A percentile compares a stretch with the other conserved stretches of the same genome.
Conservation (phyloP, 192 early-diverging fungal genomes). For the Backusella psychrophila region DNA sequence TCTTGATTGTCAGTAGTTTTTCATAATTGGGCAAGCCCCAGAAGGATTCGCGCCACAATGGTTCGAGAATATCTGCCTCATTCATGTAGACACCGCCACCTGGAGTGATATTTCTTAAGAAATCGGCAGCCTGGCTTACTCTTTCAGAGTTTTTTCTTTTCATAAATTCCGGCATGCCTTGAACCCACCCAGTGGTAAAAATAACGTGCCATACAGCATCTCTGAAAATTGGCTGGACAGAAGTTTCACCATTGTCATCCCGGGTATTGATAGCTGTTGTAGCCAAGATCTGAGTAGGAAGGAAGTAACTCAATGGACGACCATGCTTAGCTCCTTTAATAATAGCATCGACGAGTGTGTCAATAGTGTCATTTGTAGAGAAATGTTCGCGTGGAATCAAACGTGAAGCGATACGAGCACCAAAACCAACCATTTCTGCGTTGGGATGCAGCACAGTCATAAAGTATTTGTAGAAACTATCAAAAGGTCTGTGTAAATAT, state of each 20-base stretch:
- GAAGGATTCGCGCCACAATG: slow-evolving; percentile 42
- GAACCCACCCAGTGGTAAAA: neutral
- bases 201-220: slow-evolving; percentile 8
- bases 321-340: slow-evolving; percentile 9
- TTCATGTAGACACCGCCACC: slow-evolving; percentile 45
- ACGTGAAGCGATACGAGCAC: slow-evolving; percentile 32
- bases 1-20: slow-evolving; percentile 38
- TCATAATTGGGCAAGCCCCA: slow-evolving; percentile 46
- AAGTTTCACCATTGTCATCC: neutral
- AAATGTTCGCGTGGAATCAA: slow-evolving; percentile 35
- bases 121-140: slow-evolving; percentile 25
- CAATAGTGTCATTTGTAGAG: slow-evolving; percentile 7
- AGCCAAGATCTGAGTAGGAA: slow-evolving; percentile 24
- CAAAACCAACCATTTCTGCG: slow-evolving; percentile 18
- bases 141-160: neutral
- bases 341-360: slow-evolving; percentile 4
- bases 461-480: neutral
- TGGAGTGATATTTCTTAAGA: slow-evolving; percentile 19
- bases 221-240: slow-evolving; percentile 5
- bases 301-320: neutral
- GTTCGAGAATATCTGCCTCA: slow-evolving; percentile 45
- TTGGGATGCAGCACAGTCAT: neutral
- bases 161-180: neutral
- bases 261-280: neutral
- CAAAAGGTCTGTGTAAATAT: neutral